These are phyloP conservation scores for Fusarium armeniacum DNA, from an alignment of 2,329 filamentous ascomycete genomes.

Conservation along the genomic window DNA sequence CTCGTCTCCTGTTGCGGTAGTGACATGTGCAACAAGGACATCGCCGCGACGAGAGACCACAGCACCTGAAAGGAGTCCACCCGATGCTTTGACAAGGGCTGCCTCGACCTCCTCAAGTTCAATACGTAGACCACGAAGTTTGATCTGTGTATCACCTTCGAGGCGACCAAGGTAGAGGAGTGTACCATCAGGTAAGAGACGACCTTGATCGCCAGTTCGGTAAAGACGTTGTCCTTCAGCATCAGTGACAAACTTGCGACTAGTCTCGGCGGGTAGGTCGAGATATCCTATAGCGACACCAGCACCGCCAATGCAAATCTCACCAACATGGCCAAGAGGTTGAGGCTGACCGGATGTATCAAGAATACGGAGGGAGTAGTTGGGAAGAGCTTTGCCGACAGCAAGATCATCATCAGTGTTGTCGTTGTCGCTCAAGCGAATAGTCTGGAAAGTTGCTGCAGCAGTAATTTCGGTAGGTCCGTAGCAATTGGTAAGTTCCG, in stretches of 20 bases:
- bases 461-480: constrained; percentile 50
- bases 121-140: constrained; percentile 61
- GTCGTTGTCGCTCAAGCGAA: not conserved
- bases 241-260: constrained; percentile 10
- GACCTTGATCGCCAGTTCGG: constrained; percentile 34
- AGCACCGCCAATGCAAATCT: constrained; percentile 21
- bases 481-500: constrained; percentile 44
- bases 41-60: constrained; percentile 4
- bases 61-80: constrained; percentile 9
- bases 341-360: not conserved
- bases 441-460: not conserved
- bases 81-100: constrained; percentile 7
- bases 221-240: constrained; percentile 9
- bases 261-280: not conserved
- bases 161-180: constrained; percentile 56
- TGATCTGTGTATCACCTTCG: constrained; percentile 60
- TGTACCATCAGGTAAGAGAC: constrained; percentile 51
- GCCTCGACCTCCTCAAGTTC: constrained; percentile 59
- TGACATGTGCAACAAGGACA: not conserved
- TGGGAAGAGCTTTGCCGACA: constrained; percentile 1
- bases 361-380: constrained; percentile 1
- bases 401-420: not conserved
- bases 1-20: not conserved
- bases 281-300: constrained; percentile 23
- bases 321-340: constrained; percentile 5